Evolutionary conservation across 257 asterid species (phyloP), one percentile per base, ranked within the genome.

Genomic region (Orobanche coerulescens): DNA sequence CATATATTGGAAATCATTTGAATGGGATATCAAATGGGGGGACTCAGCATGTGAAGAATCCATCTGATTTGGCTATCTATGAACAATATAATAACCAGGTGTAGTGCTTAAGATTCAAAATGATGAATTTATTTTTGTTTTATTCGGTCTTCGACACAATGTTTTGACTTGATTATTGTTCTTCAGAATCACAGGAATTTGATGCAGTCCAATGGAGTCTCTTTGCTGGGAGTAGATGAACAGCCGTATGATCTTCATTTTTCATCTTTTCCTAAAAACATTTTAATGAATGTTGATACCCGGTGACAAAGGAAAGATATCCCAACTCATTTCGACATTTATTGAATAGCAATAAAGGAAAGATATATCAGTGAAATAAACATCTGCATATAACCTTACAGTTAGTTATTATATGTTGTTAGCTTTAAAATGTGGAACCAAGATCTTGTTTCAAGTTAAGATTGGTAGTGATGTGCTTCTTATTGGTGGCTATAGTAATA

Each of bases 21-120:
- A 74, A 70, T 46, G 81, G 74, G 52, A 61, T 58, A 15, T 39
- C 82, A 26, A 75, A 76, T 49, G 85, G 86, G 70, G 75, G 42
- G n/a, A n/a, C n/a, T 54, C 74, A 69, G 23, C 78, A 66, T 40
- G 69, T 72, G 78, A 76, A 73, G 79, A 81, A 76, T 55, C 58
- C 75, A n/a, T 74, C 86, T 70, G 95, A 86, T 52, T 65, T 88
- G 82, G 84, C 98, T 56, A 79, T 88, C 69, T 92, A 81, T 47
- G 98, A 88, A 73, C 95, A 88, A 72, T 82, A 47, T 51, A 78
- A 62, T 36, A 82, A 59, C 71, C 95, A 82, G 96, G 98, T 92
- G 68, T 10, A 23, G 11, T 56, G 61, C 53, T 23, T 58, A 66
- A n/a, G 25, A 50, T 61, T 65, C 23, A 36, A 44, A 53, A 36